Percentiles rank a stretch among this genome's conserved stretches.
These are phyloP conservation scores for Gracilaria domingensis DNA, from an alignment of 23 red algal genomes.

Conservation along the genomic window DNA sequence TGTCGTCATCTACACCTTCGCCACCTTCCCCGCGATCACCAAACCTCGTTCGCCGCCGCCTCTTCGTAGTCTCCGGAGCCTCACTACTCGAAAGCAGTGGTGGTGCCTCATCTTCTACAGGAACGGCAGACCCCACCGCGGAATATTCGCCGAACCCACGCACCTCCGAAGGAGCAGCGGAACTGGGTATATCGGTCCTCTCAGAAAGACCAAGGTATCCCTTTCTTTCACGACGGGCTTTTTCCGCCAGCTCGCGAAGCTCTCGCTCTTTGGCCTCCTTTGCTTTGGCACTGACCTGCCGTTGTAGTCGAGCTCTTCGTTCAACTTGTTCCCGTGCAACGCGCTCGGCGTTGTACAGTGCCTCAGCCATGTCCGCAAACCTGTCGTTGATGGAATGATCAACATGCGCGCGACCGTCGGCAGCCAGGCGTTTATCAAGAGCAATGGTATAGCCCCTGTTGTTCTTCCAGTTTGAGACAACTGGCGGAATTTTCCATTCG, in stretches of 20 bases:
- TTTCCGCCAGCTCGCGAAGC: conserved; percentile 83
- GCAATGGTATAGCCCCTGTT: conserved; percentile 89
- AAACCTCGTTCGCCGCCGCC: conserved; percentile 22
- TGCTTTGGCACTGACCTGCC: conserved; percentile 53
- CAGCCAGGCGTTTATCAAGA: conserved; percentile 91
- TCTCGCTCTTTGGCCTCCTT: conserved; percentile 75
- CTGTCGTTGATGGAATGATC: conserved; percentile 74
- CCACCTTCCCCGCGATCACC: conserved; percentile 27
- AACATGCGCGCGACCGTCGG: conserved; percentile 66
- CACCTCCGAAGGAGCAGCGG: conserved; percentile 23
- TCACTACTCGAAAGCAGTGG: background rate
- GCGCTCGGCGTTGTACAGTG: conserved; percentile 78
- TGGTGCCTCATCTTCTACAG: conserved; percentile 50
- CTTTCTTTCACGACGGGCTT: conserved; percentile 71
- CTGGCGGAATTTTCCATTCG: conserved; percentile 87
- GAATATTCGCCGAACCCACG: background rate
- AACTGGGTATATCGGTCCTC: conserved; percentile 29
- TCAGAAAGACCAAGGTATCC: conserved; percentile 59
- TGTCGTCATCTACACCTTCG: conserved; percentile 3
- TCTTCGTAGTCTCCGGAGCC: background rate
- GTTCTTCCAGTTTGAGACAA: conserved; percentile 96
- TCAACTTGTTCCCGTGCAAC: conserved; percentile 86
- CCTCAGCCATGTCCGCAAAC: conserved; percentile 86
- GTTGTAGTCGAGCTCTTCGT: conserved; percentile 67
- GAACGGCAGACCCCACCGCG: background rate